A percentile compares a stretch with the other conserved stretches of the same genome.
These are phyloP conservation scores for Yamagishiella unicocca DNA, from an alignment of 139 green algal species.

Conservation along the genomic window DNA sequence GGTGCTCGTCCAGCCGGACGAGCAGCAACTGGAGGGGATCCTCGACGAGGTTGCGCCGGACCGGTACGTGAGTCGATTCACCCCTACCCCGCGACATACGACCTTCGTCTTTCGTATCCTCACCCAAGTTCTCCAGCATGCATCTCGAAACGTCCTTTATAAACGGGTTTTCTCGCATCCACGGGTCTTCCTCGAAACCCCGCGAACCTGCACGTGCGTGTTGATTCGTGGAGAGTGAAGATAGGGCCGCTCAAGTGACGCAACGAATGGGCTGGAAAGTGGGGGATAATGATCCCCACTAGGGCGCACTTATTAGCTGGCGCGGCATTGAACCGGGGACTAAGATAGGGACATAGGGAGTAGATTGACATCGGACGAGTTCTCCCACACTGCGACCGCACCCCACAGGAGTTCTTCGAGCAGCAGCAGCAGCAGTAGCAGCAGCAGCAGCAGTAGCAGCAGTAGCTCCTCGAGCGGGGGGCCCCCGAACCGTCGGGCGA, in stretches of 20 bases:
- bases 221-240: background rate
- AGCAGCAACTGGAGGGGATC: constrained; percentile 38
- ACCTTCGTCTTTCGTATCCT: too few relatives aligned
- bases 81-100: too few relatives aligned
- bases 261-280: background rate
- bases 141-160: background rate
- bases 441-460: background rate
- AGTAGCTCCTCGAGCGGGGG: background rate
- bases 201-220: background rate
- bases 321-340: too few relatives aligned
- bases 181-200: background rate
- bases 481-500: background rate
- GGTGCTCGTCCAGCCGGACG: constrained; percentile 71
- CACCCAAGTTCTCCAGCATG: too few relatives aligned
- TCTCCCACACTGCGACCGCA: background rate
- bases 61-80: constrained; percentile 6
- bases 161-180: background rate
- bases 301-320: too few relatives aligned
- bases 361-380: too few relatives aligned
- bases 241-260: background rate
- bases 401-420: constrained; percentile 26
- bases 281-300: background rate
- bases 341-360: too few relatives aligned
- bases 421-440: constrained; percentile 21
- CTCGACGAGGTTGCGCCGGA: constrained; percentile 45